Evolutionary conservation across 2,329 filamentous ascomycete genomes (phyloP), one percentile per base, ranked within the genome.

Genomic region (Trichophyton verrucosum): DNA sequence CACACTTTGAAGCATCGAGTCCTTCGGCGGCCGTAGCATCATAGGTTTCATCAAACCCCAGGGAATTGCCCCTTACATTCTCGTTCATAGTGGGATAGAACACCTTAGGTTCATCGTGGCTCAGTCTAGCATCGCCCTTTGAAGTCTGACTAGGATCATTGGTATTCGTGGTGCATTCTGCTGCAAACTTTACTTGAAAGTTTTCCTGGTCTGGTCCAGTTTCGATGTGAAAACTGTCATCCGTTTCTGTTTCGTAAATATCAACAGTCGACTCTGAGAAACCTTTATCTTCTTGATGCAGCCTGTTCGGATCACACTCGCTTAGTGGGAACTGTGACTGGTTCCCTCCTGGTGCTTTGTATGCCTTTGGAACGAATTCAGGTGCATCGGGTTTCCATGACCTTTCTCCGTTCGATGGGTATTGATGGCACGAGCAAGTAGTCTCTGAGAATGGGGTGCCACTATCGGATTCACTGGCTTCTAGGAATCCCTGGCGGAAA

Each of bases 381-480:
- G 73, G 73, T n/a, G 73, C 73, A 59, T 76, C 73, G 6, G 74
- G 70, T 63, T 75, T 77, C 60, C 62, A 65, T 53, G 38, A 53
- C 38, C 61, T 66, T 60, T 61, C 65, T 55, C 55, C 51, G 51
- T n/a, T 30, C 38, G 57, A 11, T 2, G 40, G 36, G 38, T 44
- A 57, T 56, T 60, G 47, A 42, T 51, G 36, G 36, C 40, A 42
- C 2, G 36, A 46, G 7, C 56, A 58, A 22, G 36, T 27, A 3
- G 33, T 46, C 40, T 58, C 40, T 44, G 56, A 46, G n/a, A 44
- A 27, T 20, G 36, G 36, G 11, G 56, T 42, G 15, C 36, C 56
- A 22, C 56, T 58, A 55, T 36, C 44, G 24, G 55, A 42, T 30
- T 81, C 76, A 66, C 86, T 44, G 13, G 57, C 40, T 44, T 46